Percentiles rank a stretch among this genome's conserved stretches.
Evolutionary conservation across 2,329 filamentous ascomycete genomes (phyloP).

Genomic region (Decorospora gaudefroyi): DNA sequence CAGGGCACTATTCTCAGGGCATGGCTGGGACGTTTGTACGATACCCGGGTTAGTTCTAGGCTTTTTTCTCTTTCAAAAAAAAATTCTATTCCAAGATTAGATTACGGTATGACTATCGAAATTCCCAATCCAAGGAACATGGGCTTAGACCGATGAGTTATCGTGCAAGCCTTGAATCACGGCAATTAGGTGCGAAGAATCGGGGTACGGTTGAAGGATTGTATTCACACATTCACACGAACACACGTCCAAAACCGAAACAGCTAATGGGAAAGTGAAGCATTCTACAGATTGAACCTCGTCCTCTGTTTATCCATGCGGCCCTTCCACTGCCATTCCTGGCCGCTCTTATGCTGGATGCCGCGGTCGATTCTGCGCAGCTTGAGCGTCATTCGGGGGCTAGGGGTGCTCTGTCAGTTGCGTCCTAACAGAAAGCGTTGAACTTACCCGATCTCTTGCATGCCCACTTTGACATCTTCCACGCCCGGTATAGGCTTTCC

Average conservation of each 20-base stretch:
- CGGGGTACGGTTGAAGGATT: background rate
- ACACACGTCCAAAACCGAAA: too few relatives aligned
- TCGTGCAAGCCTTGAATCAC: too few relatives aligned
- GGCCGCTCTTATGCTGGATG: constrained; percentile 73
- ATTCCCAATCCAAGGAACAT: too few relatives aligned
- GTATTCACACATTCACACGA: background rate
- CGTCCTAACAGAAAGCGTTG: background rate
- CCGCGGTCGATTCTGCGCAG: constrained; percentile 89
- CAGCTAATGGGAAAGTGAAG: background rate
- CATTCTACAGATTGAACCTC: constrained; percentile 78
- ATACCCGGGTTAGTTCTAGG: too few relatives aligned
- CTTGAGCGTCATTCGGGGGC: constrained; percentile 74
- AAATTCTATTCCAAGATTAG: too few relatives aligned
- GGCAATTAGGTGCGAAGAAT: too few relatives aligned
- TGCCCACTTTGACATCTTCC: constrained; percentile 79
- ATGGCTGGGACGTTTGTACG: too few relatives aligned
- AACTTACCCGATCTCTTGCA: constrained; percentile 77
- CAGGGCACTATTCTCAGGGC: too few relatives aligned
- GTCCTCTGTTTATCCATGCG: constrained; percentile 93
- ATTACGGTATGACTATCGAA: too few relatives aligned
- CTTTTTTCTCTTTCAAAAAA: too few relatives aligned
- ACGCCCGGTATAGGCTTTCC: constrained; percentile 83
- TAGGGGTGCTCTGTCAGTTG: constrained; percentile 8
- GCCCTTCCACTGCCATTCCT: constrained; percentile 96
- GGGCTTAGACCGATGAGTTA: too few relatives aligned